Evolutionary conservation across 2,329 filamentous ascomycete genomes (phyloP).

Genomic region (Ramularia collo-cygni): DNA sequence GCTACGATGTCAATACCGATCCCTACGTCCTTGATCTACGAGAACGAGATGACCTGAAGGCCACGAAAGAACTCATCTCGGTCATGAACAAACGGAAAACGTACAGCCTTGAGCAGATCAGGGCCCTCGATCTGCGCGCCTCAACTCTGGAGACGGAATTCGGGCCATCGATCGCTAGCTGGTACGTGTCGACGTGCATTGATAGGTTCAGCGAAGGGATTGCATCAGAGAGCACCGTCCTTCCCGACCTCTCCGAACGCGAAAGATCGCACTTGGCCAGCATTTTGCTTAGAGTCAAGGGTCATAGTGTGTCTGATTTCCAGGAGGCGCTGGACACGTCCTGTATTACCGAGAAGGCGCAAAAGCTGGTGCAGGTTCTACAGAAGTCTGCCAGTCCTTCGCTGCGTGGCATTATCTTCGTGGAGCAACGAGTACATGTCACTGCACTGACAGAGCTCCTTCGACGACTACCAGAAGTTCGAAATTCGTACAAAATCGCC

Average conservation of each 20-base stretch:
- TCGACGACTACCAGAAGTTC: constrained; percentile 18
- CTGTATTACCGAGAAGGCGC: constrained; percentile 18
- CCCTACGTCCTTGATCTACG: constrained; percentile 34
- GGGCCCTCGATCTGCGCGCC: constrained; percentile 28
- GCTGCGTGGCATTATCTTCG: constrained; percentile 41
- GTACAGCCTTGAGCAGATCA: constrained; percentile 35
- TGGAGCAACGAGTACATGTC: constrained; percentile 39
- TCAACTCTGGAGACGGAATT: constrained; percentile 32
- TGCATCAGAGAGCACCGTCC: constrained; percentile 17
- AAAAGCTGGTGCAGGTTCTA: constrained; percentile 30
- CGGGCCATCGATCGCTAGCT: constrained; percentile 32
- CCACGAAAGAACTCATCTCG: constrained; percentile 21
- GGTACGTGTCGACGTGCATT: constrained; percentile 35
- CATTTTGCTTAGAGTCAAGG: constrained; percentile 10
- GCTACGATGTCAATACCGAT: constrained; percentile 32
- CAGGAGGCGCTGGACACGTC: no score
- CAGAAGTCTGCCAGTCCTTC: constrained; percentile 25
- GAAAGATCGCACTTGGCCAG: constrained; percentile 29
- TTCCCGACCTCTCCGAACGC: constrained; percentile 27
- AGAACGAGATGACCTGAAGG: constrained; percentile 22
- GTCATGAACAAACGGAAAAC: constrained; percentile 30
- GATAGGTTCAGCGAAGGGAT: constrained; percentile 21
- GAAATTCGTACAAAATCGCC: constrained; percentile 34
- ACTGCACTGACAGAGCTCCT: constrained; percentile 32
- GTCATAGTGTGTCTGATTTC: no score